phyloP scores from a whole-genome alignment of 495 filamentous ascomycete genomes.

The Xylaria sp. region DNA sequence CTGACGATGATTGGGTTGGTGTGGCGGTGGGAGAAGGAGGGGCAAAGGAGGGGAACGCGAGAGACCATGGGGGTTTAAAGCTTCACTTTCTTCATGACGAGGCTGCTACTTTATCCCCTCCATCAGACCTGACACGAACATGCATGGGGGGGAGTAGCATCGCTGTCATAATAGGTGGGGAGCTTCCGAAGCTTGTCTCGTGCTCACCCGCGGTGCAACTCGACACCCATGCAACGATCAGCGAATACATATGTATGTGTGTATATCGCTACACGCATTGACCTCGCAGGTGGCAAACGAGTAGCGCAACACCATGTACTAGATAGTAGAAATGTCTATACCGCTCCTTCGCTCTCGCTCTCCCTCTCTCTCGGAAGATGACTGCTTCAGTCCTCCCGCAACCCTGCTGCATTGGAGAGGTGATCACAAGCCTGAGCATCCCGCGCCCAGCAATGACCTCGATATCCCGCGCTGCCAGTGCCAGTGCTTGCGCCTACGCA shows the following conservation, averaged over 20 bases:
- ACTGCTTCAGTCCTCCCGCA: slow-evolving; percentile 5
- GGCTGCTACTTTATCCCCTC: slow-evolving; percentile 7
- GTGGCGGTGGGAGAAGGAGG: neutral
- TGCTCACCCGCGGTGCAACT: slow-evolving; percentile 3
- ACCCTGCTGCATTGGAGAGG: slow-evolving; percentile 4
- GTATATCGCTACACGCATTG: neutral
- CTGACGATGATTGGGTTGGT: neutral
- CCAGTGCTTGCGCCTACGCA: neutral
- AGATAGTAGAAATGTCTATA: neutral
- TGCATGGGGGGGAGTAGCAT: slow-evolving; percentile 13
- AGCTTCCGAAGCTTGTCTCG: slow-evolving; percentile 18
- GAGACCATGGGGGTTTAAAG: slow-evolving; percentile 9
- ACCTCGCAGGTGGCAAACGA: neutral
- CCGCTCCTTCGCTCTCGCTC: neutral
- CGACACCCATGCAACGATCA: slow-evolving; percentile 23
- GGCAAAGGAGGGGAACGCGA: neutral
- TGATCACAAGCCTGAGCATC: neutral
- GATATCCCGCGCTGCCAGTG: neutral
- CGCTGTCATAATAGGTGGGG: neutral
- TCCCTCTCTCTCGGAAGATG: slow-evolving; percentile 10
- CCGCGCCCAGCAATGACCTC: slow-evolving; percentile 10
- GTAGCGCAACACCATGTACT: slow-evolving; percentile 11
- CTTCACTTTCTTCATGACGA: slow-evolving; percentile 20
- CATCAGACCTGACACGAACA: slow-evolving; percentile 17
- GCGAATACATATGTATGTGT: slow-evolving; percentile 21